These are phyloP conservation scores for Lipomyces spencermartinsiae DNA, from an alignment of 805 yeast species.

Conservation along the genomic window DNA sequence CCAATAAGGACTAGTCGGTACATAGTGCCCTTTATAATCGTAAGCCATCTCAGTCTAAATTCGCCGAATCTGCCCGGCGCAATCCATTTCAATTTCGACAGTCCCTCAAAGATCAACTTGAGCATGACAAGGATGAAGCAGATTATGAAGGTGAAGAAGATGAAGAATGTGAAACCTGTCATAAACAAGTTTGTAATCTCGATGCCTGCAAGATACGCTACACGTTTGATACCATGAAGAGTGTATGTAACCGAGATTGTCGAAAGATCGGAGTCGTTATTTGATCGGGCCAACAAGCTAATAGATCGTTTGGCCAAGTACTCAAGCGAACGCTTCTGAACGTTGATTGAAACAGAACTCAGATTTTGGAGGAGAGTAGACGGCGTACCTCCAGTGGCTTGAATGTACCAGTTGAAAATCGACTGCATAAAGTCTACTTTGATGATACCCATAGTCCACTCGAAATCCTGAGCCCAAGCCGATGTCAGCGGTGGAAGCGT, in stretches of 20 bases:
- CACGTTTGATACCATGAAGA: conserved; percentile 90
- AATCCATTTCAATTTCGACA: conserved; percentile 64
- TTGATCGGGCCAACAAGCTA: conserved; percentile 46
- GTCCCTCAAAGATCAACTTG: conserved; percentile 73
- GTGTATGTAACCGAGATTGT: conserved; percentile 68
- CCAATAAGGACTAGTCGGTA: conserved; percentile 84
- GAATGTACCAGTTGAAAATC: conserved; percentile 87
- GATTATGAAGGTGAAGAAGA: conserved; percentile 71
- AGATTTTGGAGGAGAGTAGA: conserved; percentile 73
- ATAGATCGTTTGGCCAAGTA: conserved; percentile 15
- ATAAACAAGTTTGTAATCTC: conserved; percentile 86
- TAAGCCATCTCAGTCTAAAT: conserved; percentile 81
- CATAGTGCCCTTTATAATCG: conserved; percentile 85
- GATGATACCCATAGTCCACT: conserved; percentile 95
- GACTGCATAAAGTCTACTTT: conserved; percentile 73
- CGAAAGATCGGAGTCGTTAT: conserved; percentile 62
- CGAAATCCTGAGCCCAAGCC: conserved; percentile 96
- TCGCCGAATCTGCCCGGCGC: conserved; percentile 70
- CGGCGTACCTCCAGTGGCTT: conserved; percentile 89
- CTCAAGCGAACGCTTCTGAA: conserved; percentile 61
- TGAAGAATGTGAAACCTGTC: conserved; percentile 83
- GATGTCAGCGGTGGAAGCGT: conserved; percentile 96
- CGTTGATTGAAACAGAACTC: conserved; percentile 76
- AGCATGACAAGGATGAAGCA: conserved; percentile 58
- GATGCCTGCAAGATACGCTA: conserved; percentile 79